These are phyloP conservation scores for Hymenoscyphus fructigenus DNA, from an alignment of 2,329 filamentous ascomycete genomes.

Conservation along the genomic window DNA sequence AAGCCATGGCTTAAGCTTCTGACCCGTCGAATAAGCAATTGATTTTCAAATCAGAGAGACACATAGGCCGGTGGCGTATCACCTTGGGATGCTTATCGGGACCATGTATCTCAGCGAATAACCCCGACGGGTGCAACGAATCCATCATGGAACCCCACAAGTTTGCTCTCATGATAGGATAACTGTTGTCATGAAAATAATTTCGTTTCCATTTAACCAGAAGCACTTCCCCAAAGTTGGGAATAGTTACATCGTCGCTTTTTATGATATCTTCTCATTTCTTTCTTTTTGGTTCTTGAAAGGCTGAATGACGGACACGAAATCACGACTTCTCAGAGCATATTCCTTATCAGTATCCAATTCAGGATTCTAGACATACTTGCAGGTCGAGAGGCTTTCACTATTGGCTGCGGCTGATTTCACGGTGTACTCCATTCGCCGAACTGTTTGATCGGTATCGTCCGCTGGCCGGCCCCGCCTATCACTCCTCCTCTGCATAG, in stretches of 20 bases:
- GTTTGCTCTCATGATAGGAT: conserved; percentile 3
- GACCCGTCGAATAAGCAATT: conserved; percentile 7
- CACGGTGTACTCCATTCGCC: conserved; percentile 26
- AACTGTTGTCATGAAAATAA: not conserved
- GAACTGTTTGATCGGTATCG: conserved; percentile 22
- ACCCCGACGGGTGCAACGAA: conserved; percentile 10
- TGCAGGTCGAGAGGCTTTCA: conserved; percentile 4
- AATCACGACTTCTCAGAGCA: not conserved
- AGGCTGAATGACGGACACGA: conserved; percentile 1
- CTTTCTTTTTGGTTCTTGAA: not conserved
- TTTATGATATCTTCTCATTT: not conserved
- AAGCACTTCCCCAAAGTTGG: not conserved
- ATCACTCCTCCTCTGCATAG: conserved; percentile 6
- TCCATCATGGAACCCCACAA: not conserved
- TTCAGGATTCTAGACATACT: conserved; percentile 11
- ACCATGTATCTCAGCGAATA: conserved; percentile 3
- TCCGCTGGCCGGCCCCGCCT: conserved; percentile 24
- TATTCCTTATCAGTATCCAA: conserved; percentile 7
- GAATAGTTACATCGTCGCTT: not conserved
- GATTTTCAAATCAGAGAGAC: not conserved
- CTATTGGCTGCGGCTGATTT: conserved; percentile 12
- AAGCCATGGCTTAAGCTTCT: conserved; percentile 1
- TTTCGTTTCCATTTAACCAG: not conserved
- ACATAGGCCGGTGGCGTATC: conserved; percentile 7
- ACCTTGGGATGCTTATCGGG: conserved; percentile 4